These are phyloP conservation scores for Cryptococcus jaspeensis DNA, from an alignment of 1,284 basidiomycete species.

Conservation along the genomic window DNA sequence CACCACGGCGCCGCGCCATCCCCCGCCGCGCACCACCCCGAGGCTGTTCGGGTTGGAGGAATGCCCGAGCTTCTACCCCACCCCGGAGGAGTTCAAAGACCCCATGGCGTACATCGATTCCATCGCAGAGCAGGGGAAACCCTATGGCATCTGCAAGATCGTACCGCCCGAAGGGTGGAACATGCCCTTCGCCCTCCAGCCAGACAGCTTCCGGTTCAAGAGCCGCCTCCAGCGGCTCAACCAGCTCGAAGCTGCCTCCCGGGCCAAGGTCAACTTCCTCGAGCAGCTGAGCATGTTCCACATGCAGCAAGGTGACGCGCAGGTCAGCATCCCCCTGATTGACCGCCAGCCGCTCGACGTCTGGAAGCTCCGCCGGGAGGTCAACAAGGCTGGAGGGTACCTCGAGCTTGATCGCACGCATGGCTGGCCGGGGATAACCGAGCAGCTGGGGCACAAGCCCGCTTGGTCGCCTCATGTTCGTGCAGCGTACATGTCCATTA, in stretches of 20 bases:
- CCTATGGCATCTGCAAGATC: conserved; percentile 93
- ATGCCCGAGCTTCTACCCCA: conserved; percentile 87
- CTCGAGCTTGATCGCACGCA: conserved; percentile 69
- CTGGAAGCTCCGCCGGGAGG: conserved; percentile 88
- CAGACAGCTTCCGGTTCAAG: conserved; percentile 74
- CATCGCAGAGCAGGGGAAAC: conserved; percentile 70
- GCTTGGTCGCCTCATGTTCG: conserved; percentile 57
- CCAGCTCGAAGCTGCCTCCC: conserved; percentile 93
- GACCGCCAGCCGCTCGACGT: conserved; percentile 89
- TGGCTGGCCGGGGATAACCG: conserved; percentile 83
- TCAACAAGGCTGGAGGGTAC: conserved; percentile 82
- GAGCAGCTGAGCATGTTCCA: conserved; percentile 94
- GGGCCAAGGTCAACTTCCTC: conserved; percentile 94
- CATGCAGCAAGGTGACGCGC: conserved; percentile 81
- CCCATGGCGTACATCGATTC: conserved; percentile 93
- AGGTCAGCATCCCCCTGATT: conserved; percentile 85
- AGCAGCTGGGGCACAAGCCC: conserved; percentile 67
- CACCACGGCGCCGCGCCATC: conserved; percentile 34
- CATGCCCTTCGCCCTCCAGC: conserved; percentile 95
- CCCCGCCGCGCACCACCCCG: conserved; percentile 26
- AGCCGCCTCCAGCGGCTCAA: conserved; percentile 93
- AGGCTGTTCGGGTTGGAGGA: conserved; percentile 83
- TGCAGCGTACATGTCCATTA: conserved; percentile 84
- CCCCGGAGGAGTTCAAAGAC: conserved; percentile 84
- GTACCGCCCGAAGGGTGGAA: conserved; percentile 91